Conservation (phyloP, 2,329 filamentous ascomycete genomes). For the Hypoxylon rubiginosum region DNA sequence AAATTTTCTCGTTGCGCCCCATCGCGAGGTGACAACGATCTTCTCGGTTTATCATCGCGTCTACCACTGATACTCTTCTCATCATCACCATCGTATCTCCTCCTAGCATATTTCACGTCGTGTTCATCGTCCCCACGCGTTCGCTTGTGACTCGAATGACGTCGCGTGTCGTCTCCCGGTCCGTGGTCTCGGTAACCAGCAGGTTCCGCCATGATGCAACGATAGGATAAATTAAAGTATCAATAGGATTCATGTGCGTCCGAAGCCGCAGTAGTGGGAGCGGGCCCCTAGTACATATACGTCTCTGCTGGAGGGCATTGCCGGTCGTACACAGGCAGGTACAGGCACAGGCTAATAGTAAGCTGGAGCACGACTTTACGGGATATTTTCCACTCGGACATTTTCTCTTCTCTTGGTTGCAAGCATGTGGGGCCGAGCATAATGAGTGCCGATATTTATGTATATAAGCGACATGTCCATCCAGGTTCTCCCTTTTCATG, state of each 20-base stretch:
- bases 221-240: slow-evolving; percentile 19
- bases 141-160: slow-evolving; percentile 41
- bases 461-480: slow-evolving; percentile 23
- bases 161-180: slow-evolving; percentile 30
- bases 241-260: slow-evolving; percentile 29
- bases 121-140: slow-evolving; percentile 37
- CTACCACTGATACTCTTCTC: slow-evolving; percentile 6
- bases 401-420: not conserved
- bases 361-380: slow-evolving; percentile 3
- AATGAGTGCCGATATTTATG: not conserved
- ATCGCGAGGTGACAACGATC: slow-evolving; percentile 37
- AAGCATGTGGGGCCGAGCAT: not conserved
- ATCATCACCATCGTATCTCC: slow-evolving; percentile 32
- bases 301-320: slow-evolving; percentile 18
- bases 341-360: slow-evolving; percentile 28
- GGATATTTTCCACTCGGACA: not conserved
- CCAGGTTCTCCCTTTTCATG: slow-evolving; percentile 22
- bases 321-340: slow-evolving; percentile 14
- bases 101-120: slow-evolving; percentile 34
- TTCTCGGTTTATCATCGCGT: slow-evolving; percentile 6
- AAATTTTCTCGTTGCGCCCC: slow-evolving; percentile 6
- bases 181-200: slow-evolving; percentile 23
- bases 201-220: slow-evolving; percentile 37
- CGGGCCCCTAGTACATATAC: slow-evolving; percentile 12
- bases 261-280: slow-evolving; percentile 24